Conservation (phyloP, 2,329 filamentous ascomycete species). For the Exophiala lecanii-corni region DNA sequence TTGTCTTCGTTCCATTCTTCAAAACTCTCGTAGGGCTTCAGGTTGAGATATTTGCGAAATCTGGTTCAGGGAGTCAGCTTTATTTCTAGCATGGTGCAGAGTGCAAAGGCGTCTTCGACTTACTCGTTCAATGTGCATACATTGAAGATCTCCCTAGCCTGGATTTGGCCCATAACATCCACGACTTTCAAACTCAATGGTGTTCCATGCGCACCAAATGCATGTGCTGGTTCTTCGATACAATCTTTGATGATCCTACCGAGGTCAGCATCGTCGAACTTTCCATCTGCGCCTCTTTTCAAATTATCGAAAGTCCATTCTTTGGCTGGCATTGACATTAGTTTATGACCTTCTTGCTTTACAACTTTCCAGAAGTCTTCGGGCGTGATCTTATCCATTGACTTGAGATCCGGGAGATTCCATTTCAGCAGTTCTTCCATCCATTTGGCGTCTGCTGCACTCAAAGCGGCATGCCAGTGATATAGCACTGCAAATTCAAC, state of each 20-base stretch:
- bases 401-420: constrained; percentile 36
- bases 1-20: constrained; percentile 34
- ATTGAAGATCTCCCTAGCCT: constrained; percentile 45
- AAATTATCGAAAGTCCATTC: constrained; percentile 43
- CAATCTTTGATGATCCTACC: constrained; percentile 43
- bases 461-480: constrained; percentile 45
- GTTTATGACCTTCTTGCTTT: constrained; percentile 34
- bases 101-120: constrained; percentile 15
- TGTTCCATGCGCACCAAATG: constrained; percentile 49
- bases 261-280: constrained; percentile 42
- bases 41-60: constrained; percentile 35
- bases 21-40: constrained; percentile 35
- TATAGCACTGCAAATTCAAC: constrained; percentile 46
- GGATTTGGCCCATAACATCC: constrained; percentile 46
- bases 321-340: constrained; percentile 32
- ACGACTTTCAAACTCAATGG: constrained; percentile 45
- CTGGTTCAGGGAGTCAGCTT: constrained; percentile 15
- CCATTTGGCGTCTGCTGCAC: constrained; percentile 43
- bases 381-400: constrained; percentile 41
- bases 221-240: constrained; percentile 47
- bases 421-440: constrained; percentile 39
- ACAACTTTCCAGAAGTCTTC: constrained; percentile 42
- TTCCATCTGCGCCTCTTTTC: constrained; percentile 38
- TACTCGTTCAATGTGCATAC: constrained; percentile 51
- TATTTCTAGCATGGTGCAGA: not conserved